Conservation (phyloP, 176 grass and related monocot genomes). For the Carex kokanica region DNA sequence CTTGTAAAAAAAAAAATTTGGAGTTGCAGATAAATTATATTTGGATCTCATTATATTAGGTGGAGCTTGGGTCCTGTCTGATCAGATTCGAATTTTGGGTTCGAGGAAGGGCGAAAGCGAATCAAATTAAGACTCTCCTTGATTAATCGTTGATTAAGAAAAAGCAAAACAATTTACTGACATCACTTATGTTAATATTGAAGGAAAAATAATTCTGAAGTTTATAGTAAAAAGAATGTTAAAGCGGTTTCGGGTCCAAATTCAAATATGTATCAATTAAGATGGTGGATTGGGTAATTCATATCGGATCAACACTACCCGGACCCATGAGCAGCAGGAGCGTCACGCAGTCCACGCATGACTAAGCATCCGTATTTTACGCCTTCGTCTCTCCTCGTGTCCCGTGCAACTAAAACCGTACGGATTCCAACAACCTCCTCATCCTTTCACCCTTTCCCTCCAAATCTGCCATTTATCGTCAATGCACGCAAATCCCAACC, state of each 20-base stretch:
- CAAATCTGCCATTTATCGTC: neutral
- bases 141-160: neutral
- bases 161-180: neutral
- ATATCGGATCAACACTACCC: neutral
- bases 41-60: no score
- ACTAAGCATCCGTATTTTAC: neutral
- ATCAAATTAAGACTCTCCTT: neutral
- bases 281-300: neutral
- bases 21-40: neutral
- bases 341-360: slow-evolving; percentile 1
- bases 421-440: slow-evolving; percentile 19
- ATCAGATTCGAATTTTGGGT: neutral
- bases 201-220: neutral
- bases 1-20: neutral
- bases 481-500: neutral
- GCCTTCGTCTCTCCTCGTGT: slow-evolving; percentile 16
- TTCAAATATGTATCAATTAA: no score
- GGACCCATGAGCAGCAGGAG: neutral
- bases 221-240: no score
- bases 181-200: neutral
- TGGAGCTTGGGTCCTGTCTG: no score
- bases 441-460: neutral
- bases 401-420: slow-evolving; percentile 9
- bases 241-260: neutral
- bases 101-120: neutral